These are phyloP conservation scores for Pestalotiopsis sp. DNA, from an alignment of 2,329 filamentous ascomycete species.

Conservation along the genomic window DNA sequence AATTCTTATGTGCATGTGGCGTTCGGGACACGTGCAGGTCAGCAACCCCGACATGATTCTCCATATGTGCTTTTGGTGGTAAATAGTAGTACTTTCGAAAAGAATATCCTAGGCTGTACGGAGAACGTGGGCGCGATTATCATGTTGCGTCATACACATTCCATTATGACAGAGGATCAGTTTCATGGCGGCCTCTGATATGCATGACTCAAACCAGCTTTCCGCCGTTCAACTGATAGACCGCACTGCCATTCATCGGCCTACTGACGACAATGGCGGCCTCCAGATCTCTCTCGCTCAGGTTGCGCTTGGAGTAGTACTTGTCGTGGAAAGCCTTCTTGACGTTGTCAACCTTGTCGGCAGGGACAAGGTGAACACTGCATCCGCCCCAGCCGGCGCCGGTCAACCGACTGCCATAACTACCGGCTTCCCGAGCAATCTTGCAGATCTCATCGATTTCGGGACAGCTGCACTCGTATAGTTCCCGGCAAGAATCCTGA, in stretches of 20 bases:
- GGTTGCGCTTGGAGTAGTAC: constrained; percentile 74
- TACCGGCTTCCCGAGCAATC: constrained; percentile 76
- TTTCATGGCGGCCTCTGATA: background rate
- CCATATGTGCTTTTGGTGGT: background rate
- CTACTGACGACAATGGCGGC: constrained; percentile 87
- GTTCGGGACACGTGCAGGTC: background rate
- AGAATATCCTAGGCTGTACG: background rate
- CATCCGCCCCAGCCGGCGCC: constrained; percentile 98
- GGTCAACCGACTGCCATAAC: constrained; percentile 83
- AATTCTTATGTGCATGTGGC: no score
- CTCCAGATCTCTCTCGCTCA: constrained; percentile 71
- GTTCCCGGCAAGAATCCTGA: constrained; percentile 81
- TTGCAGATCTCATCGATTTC: constrained; percentile 89
- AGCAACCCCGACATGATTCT: background rate
- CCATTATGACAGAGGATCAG: background rate
- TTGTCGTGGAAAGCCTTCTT: constrained; percentile 76
- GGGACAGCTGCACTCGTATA: constrained; percentile 90
- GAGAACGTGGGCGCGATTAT: background rate
- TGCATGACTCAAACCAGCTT: constrained; percentile 22
- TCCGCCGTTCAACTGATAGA: constrained; percentile 41
- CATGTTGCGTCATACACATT: background rate
- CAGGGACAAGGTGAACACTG: constrained; percentile 89
- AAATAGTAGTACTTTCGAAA: background rate
- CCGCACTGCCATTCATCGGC: constrained; percentile 73
- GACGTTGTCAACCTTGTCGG: constrained; percentile 77